Percentiles rank a stretch among this genome's conserved stretches.
Conservation (phyloP, 768 basidiomycete genomes). For the Lyophyllum decastes region DNA sequence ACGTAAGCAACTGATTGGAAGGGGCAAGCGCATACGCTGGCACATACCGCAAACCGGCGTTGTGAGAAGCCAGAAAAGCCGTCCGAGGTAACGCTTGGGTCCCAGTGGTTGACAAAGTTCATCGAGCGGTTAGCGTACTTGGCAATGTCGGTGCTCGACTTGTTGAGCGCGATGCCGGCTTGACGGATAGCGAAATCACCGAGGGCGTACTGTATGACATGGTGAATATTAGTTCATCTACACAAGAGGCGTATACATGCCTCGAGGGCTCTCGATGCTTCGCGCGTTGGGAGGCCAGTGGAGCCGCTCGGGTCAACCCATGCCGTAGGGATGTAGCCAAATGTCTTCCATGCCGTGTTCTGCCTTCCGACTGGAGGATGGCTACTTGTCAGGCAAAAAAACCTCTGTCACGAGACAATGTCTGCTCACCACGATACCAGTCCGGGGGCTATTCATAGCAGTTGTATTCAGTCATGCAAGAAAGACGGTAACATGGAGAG, state of each 20-base stretch:
- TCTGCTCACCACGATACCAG: slow-evolving; percentile 35
- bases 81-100: slow-evolving; percentile 42
- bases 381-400: background rate
- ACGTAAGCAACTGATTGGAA: background rate
- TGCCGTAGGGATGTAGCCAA: background rate
- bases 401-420: background rate
- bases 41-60: slow-evolving; percentile 40
- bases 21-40: too few relatives aligned
- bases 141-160: slow-evolving; percentile 35
- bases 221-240: too few relatives aligned
- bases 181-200: slow-evolving; percentile 56
- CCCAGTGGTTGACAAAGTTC: slow-evolving; percentile 55
- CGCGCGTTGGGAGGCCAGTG: slow-evolving; percentile 47
- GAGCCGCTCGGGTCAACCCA: slow-evolving; percentile 40
- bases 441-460: slow-evolving; percentile 39
- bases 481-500: background rate
- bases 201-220: slow-evolving; percentile 42
- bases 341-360: slow-evolving; percentile 28
- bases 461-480: background rate
- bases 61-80: slow-evolving; percentile 52
- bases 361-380: slow-evolving; percentile 42
- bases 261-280: slow-evolving; percentile 50
- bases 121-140: slow-evolving; percentile 51
- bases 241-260: too few relatives aligned
- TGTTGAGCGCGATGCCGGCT: slow-evolving; percentile 42